Evolutionary conservation across 441 rosid species (phyloP).

Genomic region (California macrophylla): DNA sequence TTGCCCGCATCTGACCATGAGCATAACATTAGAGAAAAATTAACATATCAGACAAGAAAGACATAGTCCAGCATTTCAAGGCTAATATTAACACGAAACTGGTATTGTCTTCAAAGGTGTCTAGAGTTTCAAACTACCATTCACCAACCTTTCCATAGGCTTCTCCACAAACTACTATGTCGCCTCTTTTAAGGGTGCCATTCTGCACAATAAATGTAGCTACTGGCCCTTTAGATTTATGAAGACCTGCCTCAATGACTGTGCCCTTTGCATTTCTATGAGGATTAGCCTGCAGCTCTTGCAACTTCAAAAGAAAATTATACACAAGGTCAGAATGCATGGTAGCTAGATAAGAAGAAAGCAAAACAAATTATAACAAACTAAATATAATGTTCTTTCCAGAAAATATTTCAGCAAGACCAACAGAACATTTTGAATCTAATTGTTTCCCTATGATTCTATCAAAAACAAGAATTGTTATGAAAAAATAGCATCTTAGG

Average conservation of each 20-base stretch:
- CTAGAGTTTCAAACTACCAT: constrained; percentile 15
- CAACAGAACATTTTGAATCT: constrained; percentile 2
- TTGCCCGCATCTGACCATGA: constrained; percentile 71
- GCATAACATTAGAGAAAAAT: no score
- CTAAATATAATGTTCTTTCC: not conserved
- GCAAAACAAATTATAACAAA: constrained; percentile 2
- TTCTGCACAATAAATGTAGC: constrained; percentile 92
- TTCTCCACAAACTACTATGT: constrained; percentile 83
- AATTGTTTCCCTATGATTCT: not conserved
- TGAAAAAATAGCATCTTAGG: not conserved
- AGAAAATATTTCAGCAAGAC: not conserved
- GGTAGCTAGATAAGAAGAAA: constrained; percentile 12
- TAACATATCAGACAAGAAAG: not conserved
- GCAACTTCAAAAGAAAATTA: constrained; percentile 47
- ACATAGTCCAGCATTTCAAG: not conserved
- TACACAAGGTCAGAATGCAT: constrained; percentile 24
- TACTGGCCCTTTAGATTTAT: constrained; percentile 85
- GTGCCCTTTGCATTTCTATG: constrained; percentile 92
- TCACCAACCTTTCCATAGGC: constrained; percentile 84
- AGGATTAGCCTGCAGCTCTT: constrained; percentile 96
- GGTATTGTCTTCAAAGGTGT: constrained; percentile 15
- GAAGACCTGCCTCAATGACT: constrained; percentile 87
- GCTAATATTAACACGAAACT: not conserved
- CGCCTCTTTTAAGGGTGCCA: constrained; percentile 84
- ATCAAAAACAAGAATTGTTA: not conserved